Percentiles rank a stretch among this genome's conserved stretches.
Evolutionary conservation across 495 filamentous ascomycete species (phyloP).

Genomic region (Bathelium albidoporum): DNA sequence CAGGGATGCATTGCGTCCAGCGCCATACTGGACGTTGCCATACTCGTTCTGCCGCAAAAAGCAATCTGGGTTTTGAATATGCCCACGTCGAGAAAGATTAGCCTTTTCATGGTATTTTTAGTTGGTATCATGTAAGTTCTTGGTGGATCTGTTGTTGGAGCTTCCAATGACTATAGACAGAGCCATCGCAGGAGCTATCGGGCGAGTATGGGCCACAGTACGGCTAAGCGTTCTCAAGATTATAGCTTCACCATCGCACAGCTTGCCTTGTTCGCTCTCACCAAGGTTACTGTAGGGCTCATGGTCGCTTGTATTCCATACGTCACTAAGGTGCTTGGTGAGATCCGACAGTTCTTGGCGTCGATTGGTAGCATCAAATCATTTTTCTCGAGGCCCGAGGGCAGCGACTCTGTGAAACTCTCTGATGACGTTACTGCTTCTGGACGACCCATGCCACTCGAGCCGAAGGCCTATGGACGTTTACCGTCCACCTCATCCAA

Average conservation of each 20-base stretch:
- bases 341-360: not conserved
- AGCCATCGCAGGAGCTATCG: not conserved
- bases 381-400: not conserved
- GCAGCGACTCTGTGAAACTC: not conserved
- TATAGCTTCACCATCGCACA: not conserved
- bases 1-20: not conserved
- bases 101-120: not conserved
- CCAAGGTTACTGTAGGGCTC: not conserved
- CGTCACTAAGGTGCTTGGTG: not conserved
- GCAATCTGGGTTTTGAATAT: not conserved
- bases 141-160: not conserved
- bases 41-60: not conserved
- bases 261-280: not conserved
- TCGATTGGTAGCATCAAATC: not conserved
- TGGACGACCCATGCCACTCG: not conserved
- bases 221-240: not conserved
- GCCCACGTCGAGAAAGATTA: not conserved
- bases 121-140: not conserved
- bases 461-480: not conserved
- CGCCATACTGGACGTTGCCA: not conserved
- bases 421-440: not conserved
- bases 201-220: not conserved
- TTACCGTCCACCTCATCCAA: not conserved
- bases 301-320: not conserved
- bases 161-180: not conserved